Conservation (phyloP, 257 asterid genomes). For the Lavandula angustifolia region DNA sequence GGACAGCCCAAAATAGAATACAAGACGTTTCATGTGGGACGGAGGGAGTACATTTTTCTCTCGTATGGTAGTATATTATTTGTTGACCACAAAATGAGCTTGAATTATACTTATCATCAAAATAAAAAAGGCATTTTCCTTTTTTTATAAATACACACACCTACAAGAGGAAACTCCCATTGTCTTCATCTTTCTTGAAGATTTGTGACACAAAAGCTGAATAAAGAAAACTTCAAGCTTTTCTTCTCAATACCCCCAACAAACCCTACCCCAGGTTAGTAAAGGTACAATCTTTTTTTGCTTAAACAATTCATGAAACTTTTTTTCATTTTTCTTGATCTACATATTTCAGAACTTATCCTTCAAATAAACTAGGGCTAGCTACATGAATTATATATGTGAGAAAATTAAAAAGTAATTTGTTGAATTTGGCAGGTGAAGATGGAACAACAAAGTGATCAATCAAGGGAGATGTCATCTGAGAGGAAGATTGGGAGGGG, state of each 20-base stretch:
- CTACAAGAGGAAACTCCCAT: constrained; percentile 49
- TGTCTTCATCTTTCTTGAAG: constrained; percentile 50
- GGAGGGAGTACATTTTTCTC: not conserved
- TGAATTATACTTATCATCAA: constrained; percentile 23
- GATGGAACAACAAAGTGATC: constrained; percentile 63
- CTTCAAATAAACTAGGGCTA: not conserved
- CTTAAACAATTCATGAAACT: not conserved
- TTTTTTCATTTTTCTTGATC: not conserved
- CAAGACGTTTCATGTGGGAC: too few species aligned
- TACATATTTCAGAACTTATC: not conserved
- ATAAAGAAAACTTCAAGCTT: constrained; percentile 30
- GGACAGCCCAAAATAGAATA: too few species aligned
- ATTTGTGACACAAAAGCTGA: constrained; percentile 39
- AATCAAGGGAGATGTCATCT: constrained; percentile 60
- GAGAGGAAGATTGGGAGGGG: constrained; percentile 74
- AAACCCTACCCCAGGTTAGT: constrained; percentile 36
- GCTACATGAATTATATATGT: too few species aligned
- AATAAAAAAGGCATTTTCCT: constrained; percentile 28
- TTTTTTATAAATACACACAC: constrained; percentile 52
- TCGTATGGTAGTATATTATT: constrained; percentile 11
- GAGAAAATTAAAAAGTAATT: not conserved
- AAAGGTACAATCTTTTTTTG: not conserved
- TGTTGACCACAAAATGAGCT: constrained; percentile 29
- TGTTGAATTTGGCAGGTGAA: constrained; percentile 16
- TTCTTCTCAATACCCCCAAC: constrained; percentile 12